Base-by-base conservation (phyloP, 345 rosid species). In the Laguncularia racemosa region DNA sequence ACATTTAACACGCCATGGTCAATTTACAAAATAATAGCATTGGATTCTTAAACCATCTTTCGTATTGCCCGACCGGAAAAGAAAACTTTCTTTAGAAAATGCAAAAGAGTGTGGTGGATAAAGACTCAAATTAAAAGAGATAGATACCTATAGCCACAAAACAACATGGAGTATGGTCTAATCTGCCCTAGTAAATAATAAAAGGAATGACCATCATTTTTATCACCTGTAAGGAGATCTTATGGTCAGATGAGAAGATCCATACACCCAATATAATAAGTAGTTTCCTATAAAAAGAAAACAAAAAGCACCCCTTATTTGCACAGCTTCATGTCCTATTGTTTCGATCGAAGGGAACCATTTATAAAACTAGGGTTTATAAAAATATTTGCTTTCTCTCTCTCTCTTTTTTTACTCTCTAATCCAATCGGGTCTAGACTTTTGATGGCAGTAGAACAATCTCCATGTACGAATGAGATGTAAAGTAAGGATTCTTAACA, bases 341-440 rank as follows among this genome's bases (percentile, higher is more conserved):
- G 57, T 52, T 60, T 60, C 56, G 48, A 63, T 58, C 15, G 67
- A 53, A 55, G 67, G 53, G 53, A 63, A 20, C 58, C 53, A 53
- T 54, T 13, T 33, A 33, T 6, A 17, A 46, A 55, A 26, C 59
- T 20, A 33, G 40, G 40, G 40, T 33, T 38, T 26, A 58, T 15
- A 21, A 38, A 18, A 33, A 53, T 52, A 33, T 53, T 26, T 43
- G 13, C 7, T 60, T 28, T 53, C 14, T 23, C 38, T 59, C 59
- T 47, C 59, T 14, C 38, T 17, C 44, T 2, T 26, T 26, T 26
- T 2, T 26, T 26, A 26, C 28, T 44, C 38, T 23, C 57, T 50
- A 17, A 44, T 40, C 51, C 67, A 54, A 13, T 19, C n/a, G 59
- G 67, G 67, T 55, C 54, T 38, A 46, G 48, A 46, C 66, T 63